Evolutionary conservation across 495 filamentous ascomycete genomes (phyloP), one percentile per base, ranked within the genome.

Genomic region (Neurospora pannonica): DNA sequence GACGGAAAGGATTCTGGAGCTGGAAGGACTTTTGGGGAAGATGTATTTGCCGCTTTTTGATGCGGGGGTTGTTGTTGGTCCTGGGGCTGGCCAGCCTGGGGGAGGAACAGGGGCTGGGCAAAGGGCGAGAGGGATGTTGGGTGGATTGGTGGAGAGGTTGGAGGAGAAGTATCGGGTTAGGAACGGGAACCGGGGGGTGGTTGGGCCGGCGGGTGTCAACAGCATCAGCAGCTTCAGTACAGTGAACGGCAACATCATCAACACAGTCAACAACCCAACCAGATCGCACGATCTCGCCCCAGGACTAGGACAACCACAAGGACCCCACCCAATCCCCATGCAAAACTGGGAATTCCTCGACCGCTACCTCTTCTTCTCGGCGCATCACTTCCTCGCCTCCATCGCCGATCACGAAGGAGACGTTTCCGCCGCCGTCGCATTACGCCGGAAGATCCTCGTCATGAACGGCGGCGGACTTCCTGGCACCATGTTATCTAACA

Each of bases 1-100:
- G 5, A 82, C 78, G 19, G 42, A n/a, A 0, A 46, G 76, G 4
- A 75, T 79, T 0, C 31, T 82, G 2, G 78, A 81, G 70, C 37
- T 82, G 1, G 80, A 82, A 34, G 43, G 70, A 5, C 17, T 82
- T 11, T 71, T 82, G 8, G 78, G 40, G 7, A 19, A 76, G 4
- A 82, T 82, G 80, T 82, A 77, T 43, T 31, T 81, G 3, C 80
- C 80, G n/a, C 75, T 82, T 31, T 78, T 82, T 36, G 54, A 67
- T 67, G 54, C 54, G 6, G 54, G 54, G 2, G 54, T 67, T 34
- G 54, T 28, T 17, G 15, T 19, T 31, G 54, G 54, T 1, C 24
- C 1, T 62, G 54, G 24, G 15, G 13, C 24, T 19, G 24, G 54
- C n/a, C n/a, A n/a, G n/a, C n/a, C n/a, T n/a, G 21, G n/a, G 19